Evolutionary conservation across 1,284 basidiomycete species (phyloP).

Genomic region (Paramarasmius palmivorus): DNA sequence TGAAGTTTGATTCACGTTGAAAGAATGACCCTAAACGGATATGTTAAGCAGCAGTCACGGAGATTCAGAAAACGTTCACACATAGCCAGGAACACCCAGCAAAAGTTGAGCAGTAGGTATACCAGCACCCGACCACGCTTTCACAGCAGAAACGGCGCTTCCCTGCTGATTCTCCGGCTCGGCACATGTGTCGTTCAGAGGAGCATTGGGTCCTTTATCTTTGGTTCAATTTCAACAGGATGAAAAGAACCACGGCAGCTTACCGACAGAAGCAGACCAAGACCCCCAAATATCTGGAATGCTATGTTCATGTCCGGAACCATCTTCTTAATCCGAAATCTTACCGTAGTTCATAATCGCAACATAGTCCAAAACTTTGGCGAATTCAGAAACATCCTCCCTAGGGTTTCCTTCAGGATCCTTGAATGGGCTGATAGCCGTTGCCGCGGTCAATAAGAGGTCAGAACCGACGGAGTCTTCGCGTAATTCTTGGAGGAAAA

Average conservation of each 20-base stretch:
- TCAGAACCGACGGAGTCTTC: constrained; percentile 42
- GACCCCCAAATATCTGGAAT: constrained; percentile 81
- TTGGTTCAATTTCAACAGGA: too few relatives aligned
- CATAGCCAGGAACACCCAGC: background rate
- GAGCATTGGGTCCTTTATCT: constrained; percentile 76
- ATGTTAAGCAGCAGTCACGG: constrained; percentile 85
- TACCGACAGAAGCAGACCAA: constrained; percentile 39
- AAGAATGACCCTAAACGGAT: constrained; percentile 74
- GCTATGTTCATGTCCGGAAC: too few relatives aligned
- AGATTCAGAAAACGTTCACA: background rate
- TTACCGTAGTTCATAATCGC: constrained; percentile 88
- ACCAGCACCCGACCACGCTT: constrained; percentile 75
- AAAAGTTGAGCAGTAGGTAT: constrained; percentile 64
- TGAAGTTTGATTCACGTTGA: constrained; percentile 36
- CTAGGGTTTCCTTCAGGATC: constrained; percentile 61
- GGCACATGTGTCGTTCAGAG: constrained; percentile 77
- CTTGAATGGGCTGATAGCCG: constrained; percentile 67
- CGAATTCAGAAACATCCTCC: constrained; percentile 71
- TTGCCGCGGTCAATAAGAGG: constrained; percentile 75
- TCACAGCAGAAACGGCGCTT: constrained; percentile 74
- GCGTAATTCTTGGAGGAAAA: constrained; percentile 47
- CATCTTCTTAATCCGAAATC: too few relatives aligned
- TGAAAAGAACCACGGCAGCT: too few relatives aligned
- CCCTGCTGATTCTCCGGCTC: constrained; percentile 61
- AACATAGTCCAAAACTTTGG: constrained; percentile 74